These are phyloP conservation scores for Nosema muscidifuracis DNA, from an alignment of 371 early-diverging fungal species.

Conservation along the genomic window DNA sequence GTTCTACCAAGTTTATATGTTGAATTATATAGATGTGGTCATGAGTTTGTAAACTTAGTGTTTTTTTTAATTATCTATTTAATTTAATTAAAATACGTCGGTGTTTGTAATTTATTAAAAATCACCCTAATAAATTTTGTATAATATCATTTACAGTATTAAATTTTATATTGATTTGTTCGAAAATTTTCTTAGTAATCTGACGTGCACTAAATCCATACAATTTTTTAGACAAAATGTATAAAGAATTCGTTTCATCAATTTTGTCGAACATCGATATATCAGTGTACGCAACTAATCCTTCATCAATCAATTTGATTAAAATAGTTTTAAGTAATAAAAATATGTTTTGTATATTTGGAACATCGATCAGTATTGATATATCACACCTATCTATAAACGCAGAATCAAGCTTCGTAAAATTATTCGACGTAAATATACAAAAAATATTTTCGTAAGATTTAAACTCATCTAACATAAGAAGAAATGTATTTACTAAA, in stretches of 20 bases:
- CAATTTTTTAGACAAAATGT: not conserved
- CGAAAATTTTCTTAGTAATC: not conserved
- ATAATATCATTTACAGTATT: too few relatives aligned
- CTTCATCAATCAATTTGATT: not conserved
- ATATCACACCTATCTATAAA: constrained; percentile 7
- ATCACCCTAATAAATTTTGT: too few relatives aligned
- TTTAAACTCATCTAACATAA: not conserved
- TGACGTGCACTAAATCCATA: not conserved
- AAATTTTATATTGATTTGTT: not conserved
- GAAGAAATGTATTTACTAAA: not conserved
- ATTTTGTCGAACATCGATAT: not conserved
- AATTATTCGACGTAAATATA: not conserved
- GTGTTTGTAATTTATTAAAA: too few relatives aligned
- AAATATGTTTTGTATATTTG: not conserved
- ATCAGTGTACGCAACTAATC: not conserved
- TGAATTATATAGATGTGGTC: too few relatives aligned
- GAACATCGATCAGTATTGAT: not conserved
- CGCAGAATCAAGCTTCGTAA: not conserved
- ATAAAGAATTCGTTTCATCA: too few relatives aligned
- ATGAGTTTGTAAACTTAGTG: too few relatives aligned
- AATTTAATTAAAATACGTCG: too few relatives aligned
- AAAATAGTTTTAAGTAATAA: not conserved
- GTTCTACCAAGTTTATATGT: too few relatives aligned
- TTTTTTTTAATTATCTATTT: too few relatives aligned
- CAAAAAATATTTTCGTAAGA: not conserved